phyloP scores from a whole-genome alignment of 2,329 filamentous ascomycete genomes.

The Scopulariopsis brevicaulis region DNA sequence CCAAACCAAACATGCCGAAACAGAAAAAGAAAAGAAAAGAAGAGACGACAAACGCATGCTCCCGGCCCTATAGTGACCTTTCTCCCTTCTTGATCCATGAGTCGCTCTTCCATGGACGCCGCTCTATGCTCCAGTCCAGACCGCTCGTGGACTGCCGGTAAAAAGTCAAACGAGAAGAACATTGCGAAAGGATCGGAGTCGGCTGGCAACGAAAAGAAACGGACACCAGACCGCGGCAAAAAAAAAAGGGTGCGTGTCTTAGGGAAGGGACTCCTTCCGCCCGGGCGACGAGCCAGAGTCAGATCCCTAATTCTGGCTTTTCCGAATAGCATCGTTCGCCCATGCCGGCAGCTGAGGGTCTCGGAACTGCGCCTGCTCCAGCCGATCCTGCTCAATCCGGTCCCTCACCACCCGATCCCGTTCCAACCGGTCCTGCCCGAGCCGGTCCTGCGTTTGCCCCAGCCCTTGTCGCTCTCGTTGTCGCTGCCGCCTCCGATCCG shows the following conservation, averaged over 20 bases:
- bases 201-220: too few relatives aligned
- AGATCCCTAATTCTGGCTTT: not conserved
- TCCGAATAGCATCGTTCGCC: conserved; percentile 16
- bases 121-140: not conserved
- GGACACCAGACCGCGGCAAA: too few relatives aligned
- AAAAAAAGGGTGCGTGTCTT: not conserved
- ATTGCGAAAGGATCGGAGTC: too few relatives aligned
- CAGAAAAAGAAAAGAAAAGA: conserved; percentile 3
- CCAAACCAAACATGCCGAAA: not conserved
- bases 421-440: not conserved
- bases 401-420: not conserved
- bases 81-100: not conserved
- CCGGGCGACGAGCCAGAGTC: not conserved
- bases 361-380: not conserved
- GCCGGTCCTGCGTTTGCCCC: not conserved
- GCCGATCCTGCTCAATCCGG: not conserved
- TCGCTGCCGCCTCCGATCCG: conserved; percentile 13
- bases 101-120: not conserved
- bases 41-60: not conserved
- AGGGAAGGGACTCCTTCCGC: not conserved
- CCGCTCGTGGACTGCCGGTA: not conserved
- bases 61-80: not conserved
- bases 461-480: not conserved
- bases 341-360: conserved; percentile 14
- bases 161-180: not conserved